Conservation (phyloP, 192 early-diverging fungal species). For the Podila epicladia region DNA sequence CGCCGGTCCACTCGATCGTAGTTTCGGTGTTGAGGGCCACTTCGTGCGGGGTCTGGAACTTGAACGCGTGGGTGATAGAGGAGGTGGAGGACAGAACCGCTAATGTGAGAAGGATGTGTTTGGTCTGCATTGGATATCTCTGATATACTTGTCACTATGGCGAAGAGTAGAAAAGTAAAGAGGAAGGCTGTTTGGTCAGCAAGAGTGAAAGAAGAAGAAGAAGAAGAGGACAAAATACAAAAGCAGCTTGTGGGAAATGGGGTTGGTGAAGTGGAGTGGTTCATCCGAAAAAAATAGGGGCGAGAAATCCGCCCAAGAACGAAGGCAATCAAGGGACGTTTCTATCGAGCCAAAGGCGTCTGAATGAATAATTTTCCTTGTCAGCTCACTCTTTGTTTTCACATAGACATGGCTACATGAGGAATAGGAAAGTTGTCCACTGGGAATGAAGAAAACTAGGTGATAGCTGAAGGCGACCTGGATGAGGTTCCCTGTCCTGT, state of each 20-base stretch:
- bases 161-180: background rate
- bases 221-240: background rate
- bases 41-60: constrained; percentile 9
- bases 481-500: no score
- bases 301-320: background rate
- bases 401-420: no score
- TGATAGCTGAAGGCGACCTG: no score
- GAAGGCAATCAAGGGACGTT: no score
- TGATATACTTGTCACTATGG: no score
- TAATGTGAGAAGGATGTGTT: background rate
- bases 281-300: constrained; percentile 1
- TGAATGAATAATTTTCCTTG: no score
- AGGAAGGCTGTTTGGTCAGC: background rate
- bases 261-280: background rate
- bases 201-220: background rate
- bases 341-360: no score
- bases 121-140: background rate
- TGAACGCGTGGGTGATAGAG: background rate
- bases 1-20: constrained; percentile 34
- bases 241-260: background rate
- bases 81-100: background rate
- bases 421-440: no score
- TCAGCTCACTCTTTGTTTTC: no score
- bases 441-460: no score
- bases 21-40: constrained; percentile 8